A percentile compares a stretch with the other conserved stretches of the same genome.
These are phyloP conservation scores for Albizia julibrissin DNA, from an alignment of 306 rosid species.

Conservation along the genomic window DNA sequence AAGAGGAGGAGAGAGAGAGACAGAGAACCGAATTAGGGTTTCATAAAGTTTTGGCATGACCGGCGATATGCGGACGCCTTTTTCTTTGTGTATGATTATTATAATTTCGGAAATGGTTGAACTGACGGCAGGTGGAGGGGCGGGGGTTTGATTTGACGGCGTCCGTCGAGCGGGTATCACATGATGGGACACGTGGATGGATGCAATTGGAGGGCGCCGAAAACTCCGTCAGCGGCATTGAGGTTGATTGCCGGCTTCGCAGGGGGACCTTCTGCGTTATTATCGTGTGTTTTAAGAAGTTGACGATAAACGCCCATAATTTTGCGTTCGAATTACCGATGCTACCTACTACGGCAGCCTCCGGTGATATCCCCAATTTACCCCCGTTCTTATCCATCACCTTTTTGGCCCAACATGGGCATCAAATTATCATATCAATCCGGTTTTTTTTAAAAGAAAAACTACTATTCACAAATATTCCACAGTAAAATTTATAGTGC, in stretches of 20 bases:
- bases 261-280: slow-evolving; percentile 39
- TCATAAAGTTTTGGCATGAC: not conserved
- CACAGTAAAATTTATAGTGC: no score
- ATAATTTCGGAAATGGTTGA: not conserved
- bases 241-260: slow-evolving; percentile 46
- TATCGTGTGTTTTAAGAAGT: not conserved
- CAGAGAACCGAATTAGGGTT: not conserved
- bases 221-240: slow-evolving; percentile 56
- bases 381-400: not conserved
- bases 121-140: slow-evolving; percentile 53
- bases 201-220: slow-evolving; percentile 29
- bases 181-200: slow-evolving; percentile 48
- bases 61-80: not conserved
- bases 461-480: no score
- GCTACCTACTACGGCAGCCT: not conserved
- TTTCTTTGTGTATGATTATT: not conserved
- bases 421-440: not conserved
- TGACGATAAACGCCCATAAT: slow-evolving; percentile 54
- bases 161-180: slow-evolving; percentile 12
- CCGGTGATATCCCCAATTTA: not conserved
- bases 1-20: not conserved
- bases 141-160: slow-evolving; percentile 54
- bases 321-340: slow-evolving; percentile 38
- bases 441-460: no score
- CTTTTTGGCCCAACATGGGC: not conserved